Evolutionary conservation across 768 basidiomycete genomes (phyloP).

Genomic region (Coprinopsis sp.): DNA sequence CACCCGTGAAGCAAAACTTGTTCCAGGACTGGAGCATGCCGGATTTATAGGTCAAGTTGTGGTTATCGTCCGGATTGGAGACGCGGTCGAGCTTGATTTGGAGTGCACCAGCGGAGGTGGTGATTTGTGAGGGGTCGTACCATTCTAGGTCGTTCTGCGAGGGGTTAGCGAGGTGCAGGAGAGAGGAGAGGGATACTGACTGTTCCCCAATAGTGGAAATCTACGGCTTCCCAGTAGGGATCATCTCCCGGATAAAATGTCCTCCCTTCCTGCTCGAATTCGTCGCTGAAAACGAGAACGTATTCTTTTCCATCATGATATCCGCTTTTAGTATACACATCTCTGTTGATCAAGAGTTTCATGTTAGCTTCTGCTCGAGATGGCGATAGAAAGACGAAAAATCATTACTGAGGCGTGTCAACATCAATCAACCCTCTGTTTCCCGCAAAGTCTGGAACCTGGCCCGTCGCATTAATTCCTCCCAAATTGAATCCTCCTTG

Average conservation of each 20-base stretch:
- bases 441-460: slow-evolving; percentile 72
- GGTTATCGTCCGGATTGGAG: slow-evolving; percentile 18
- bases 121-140: slow-evolving; percentile 68
- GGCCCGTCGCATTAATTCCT: slow-evolving; percentile 81
- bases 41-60: not conserved
- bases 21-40: slow-evolving; percentile 84
- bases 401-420: slow-evolving; percentile 76
- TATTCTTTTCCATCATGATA: slow-evolving; percentile 77
- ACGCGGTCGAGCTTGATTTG: slow-evolving; percentile 74
- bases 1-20: slow-evolving; percentile 91
- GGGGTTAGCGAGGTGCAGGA: not conserved
- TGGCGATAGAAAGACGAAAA: slow-evolving; percentile 52
- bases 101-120: slow-evolving; percentile 72
- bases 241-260: slow-evolving; percentile 74
- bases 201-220: slow-evolving; percentile 77
- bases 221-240: slow-evolving; percentile 84
- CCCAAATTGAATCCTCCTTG: slow-evolving; percentile 77
- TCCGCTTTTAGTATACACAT: slow-evolving; percentile 45
- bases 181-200: slow-evolving; percentile 24
- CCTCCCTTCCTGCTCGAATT: slow-evolving; percentile 55
- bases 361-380: slow-evolving; percentile 68
- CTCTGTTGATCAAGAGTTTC: slow-evolving; percentile 68
- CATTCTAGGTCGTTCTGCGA: slow-evolving; percentile 82
- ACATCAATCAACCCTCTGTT: slow-evolving; percentile 70
- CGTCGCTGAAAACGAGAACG: slow-evolving; percentile 85